A percentile compares a stretch with the other conserved stretches of the same genome.
Evolutionary conservation across 208 protist genomes (phyloP).

Genomic region (Crithidia expoeki): DNA sequence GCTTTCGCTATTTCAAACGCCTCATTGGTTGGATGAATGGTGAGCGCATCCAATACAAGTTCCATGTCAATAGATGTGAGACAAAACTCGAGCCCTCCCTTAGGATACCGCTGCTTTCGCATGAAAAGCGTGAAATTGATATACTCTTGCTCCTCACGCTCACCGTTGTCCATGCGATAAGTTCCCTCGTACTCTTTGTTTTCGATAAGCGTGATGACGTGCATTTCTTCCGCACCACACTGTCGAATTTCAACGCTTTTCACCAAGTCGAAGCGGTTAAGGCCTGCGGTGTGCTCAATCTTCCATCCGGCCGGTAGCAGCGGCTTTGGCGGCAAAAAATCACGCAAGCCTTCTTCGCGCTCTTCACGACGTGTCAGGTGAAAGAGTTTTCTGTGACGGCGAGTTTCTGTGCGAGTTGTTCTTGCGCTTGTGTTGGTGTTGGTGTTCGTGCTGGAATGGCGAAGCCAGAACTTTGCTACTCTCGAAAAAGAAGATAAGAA

Average conservation of each 20-base stretch:
- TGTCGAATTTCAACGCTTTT: constrained; percentile 71
- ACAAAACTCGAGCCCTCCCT: constrained; percentile 73
- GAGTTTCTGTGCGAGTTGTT: constrained; percentile 18
- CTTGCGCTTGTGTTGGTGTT: neutral
- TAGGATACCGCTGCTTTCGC: constrained; percentile 55
- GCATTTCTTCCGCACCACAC: constrained; percentile 71
- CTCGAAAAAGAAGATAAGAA: neutral
- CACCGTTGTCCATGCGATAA: constrained; percentile 87
- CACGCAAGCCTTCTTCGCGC: constrained; percentile 72
- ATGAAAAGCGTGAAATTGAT: constrained; percentile 83
- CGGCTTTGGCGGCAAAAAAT: constrained; percentile 80
- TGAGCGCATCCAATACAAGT: constrained; percentile 83
- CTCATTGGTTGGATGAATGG: constrained; percentile 62
- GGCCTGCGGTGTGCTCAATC: constrained; percentile 48
- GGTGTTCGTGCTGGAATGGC: neutral
- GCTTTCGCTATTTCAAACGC: constrained; percentile 55
- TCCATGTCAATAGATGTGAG: constrained; percentile 90
- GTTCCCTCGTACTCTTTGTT: constrained; percentile 80
- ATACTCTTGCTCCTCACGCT: constrained; percentile 87
- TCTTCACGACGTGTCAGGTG: constrained; percentile 64
- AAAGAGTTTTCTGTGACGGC: constrained; percentile 54
- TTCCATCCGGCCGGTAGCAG: constrained; percentile 70
- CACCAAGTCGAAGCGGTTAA: constrained; percentile 75
- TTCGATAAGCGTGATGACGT: constrained; percentile 74
- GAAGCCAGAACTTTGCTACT: neutral